Evolutionary conservation across 2,329 filamentous ascomycete species (phyloP).

Genomic region (Ceratocystis diversiconidia): DNA sequence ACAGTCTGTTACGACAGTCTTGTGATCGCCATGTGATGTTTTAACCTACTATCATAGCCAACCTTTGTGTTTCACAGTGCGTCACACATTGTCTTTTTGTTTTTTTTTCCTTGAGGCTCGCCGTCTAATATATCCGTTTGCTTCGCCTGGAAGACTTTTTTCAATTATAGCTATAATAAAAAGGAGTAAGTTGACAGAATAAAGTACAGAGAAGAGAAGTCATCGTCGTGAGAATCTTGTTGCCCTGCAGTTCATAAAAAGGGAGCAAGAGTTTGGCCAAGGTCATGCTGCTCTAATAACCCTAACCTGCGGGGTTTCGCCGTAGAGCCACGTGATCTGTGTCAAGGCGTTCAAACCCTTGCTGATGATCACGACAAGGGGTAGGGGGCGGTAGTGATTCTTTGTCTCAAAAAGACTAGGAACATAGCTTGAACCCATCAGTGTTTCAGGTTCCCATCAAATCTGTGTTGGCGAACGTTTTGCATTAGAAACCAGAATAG

Average conservation of each 20-base stretch:
- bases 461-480: not conserved
- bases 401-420: not conserved
- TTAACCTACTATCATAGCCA: not conserved
- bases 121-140: not conserved
- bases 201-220: not conserved
- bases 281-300: not conserved
- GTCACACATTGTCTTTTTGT: not conserved
- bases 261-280: not conserved
- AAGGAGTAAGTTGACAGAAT: conserved; percentile 4
- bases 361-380: too few species aligned
- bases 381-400: too few species aligned
- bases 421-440: not conserved
- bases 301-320: not conserved
- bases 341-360: too few species aligned
- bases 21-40: not conserved
- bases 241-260: not conserved
- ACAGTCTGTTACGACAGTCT: not conserved
- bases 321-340: not conserved
- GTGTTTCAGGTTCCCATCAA: not conserved
- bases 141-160: conserved; percentile 1
- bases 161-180: not conserved
- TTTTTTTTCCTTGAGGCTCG: not conserved
- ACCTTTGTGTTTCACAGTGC: not conserved
- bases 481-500: conserved; percentile 31
- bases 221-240: not conserved